phyloP scores from a whole-genome alignment of 2,329 filamentous ascomycete genomes.

The Cercospora nicotianae region DNA sequence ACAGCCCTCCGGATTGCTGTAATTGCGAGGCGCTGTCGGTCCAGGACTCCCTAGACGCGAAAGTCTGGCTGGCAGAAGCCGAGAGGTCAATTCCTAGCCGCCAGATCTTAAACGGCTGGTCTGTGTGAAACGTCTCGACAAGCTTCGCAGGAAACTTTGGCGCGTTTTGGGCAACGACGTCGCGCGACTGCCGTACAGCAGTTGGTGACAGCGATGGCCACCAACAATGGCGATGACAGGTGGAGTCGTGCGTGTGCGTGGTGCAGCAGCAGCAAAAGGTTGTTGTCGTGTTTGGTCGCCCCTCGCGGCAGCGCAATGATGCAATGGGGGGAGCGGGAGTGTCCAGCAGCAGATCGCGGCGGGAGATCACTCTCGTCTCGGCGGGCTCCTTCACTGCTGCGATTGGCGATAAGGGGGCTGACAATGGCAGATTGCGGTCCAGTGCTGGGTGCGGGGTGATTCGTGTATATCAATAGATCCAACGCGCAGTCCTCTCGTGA shows the following conservation, averaged over 20 bases:
- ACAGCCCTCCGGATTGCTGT: conserved; percentile 9
- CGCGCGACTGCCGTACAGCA: conserved; percentile 9
- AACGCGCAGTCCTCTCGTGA: not conserved
- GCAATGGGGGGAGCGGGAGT: conserved; percentile 1
- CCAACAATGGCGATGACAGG: conserved; percentile 5
- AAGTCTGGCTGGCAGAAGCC: not conserved
- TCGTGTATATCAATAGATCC: conserved; percentile 8
- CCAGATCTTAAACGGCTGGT: conserved; percentile 15
- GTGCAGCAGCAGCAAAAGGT: not conserved
- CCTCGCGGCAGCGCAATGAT: conserved; percentile 11
- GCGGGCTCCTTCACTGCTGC: not conserved
- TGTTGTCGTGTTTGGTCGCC: conserved; percentile 7
- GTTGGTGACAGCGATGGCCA: conserved; percentile 2
- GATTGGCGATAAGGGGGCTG: not conserved
- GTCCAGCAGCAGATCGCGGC: conserved; percentile 15
- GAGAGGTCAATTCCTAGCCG: conserved; percentile 12
- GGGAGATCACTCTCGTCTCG: conserved; percentile 17
- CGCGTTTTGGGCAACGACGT: conserved; percentile 8
- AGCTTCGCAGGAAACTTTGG: not conserved
- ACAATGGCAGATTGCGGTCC: not conserved
- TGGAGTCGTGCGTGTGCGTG: not conserved
- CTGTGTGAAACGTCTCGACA: conserved; percentile 14
- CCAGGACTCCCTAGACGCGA: conserved; percentile 17
- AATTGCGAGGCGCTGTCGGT: conserved; percentile 21
- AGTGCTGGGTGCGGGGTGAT: not conserved